phyloP scores from a whole-genome alignment of 2,329 filamentous ascomycete genomes.

The Colletotrichum aenigma region DNA sequence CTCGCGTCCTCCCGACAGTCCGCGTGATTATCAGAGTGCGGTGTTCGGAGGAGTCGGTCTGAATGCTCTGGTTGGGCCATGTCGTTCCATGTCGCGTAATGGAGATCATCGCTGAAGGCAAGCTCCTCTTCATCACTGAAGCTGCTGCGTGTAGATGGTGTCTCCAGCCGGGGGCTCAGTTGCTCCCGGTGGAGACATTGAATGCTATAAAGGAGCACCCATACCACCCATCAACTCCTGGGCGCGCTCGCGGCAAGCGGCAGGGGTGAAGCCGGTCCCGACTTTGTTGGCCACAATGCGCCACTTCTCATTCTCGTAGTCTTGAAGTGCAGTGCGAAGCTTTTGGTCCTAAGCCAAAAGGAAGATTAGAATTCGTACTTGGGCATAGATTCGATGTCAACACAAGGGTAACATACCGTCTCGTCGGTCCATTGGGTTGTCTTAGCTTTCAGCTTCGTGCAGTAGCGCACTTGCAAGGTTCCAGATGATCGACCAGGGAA shows the following conservation, averaged over 20 bases:
- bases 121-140: constrained; percentile 31
- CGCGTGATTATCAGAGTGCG: neutral
- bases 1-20: neutral
- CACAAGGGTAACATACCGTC: constrained; percentile 67
- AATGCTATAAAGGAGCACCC: constrained; percentile 58
- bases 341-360: constrained; percentile 69
- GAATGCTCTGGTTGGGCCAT: neutral
- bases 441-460: constrained; percentile 93
- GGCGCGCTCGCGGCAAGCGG: constrained; percentile 83
- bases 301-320: constrained; percentile 93
- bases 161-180: constrained; percentile 50
- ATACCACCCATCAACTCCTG: constrained; percentile 55
- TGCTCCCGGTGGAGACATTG: constrained; percentile 54
- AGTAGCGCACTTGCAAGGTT: constrained; percentile 91
- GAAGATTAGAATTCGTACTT: constrained; percentile 14
- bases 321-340: constrained; percentile 76
- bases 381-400: neutral
- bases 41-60: neutral
- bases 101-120: constrained; percentile 17
- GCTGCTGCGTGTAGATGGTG: constrained; percentile 49
- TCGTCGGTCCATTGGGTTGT: constrained; percentile 93
- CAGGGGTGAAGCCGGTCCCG: constrained; percentile 85
- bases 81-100: constrained; percentile 19
- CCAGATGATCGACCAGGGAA: constrained; percentile 91
- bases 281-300: constrained; percentile 90